Base-by-base conservation (phyloP, 202 grass and related monocot species). In the Thinopyrum obtusiflorum region DNA sequence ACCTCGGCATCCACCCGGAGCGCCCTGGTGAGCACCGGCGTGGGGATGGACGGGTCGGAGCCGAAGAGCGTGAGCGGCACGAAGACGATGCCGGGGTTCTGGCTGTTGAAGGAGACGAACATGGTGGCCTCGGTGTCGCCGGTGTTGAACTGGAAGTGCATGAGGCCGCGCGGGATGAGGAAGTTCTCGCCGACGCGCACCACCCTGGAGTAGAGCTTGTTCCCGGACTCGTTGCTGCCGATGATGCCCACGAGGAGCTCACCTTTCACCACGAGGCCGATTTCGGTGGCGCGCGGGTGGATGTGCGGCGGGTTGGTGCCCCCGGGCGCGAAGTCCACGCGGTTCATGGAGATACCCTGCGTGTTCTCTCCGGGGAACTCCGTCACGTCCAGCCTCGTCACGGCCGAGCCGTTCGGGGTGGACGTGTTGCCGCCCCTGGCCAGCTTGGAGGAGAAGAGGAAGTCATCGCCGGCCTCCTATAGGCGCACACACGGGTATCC, bases 111-210 rank as follows among this genome's bases (percentile, higher is more conserved):
- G 12, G 89, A 46, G 8, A 91, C 90, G 1, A 93, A 37, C 80
- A 87, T 86, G 60, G 68, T 15, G 23, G 93, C 91, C 59, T 44
- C 32, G 9, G 20, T 59, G 29, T 66, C 3, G 3, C 93, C 93
- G 26, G 90, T 44, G 83, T 92, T 95, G 90, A 66, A 91, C 78
- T 94, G 86, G 85, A 94, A 94, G 85, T 94, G 92, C 78, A 92
- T 80, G 21, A 94, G 84, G 0, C 92, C 93, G 1, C 77, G 82
- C 6, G 93, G 93, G 77, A 92, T 88, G 28, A 92, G 64, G 25
- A 95, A 95, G 15, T 69, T 90, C 81, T 84, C 87, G 0, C 93
- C 90, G 20, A 83, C 76, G 10, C 36, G 44, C n/a, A 92, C 26
- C 12, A 94, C 74, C 82, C 44, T 90, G 73, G 86, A 91, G 86